These are phyloP conservation scores for Colletotrichum gigasporum DNA, from an alignment of 2,329 filamentous ascomycete species.

Conservation along the genomic window DNA sequence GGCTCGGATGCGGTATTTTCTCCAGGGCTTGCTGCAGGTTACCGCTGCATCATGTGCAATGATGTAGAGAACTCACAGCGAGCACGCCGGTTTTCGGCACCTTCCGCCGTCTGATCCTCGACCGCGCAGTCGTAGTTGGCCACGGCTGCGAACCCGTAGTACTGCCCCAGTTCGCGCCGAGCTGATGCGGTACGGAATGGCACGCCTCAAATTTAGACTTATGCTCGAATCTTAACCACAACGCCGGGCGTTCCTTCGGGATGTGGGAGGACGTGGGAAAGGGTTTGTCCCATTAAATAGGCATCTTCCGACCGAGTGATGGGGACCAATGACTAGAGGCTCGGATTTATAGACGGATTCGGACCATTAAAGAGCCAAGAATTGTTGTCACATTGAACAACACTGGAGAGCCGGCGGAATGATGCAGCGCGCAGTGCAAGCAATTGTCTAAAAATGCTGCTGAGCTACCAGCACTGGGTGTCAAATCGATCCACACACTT, in stretches of 20 bases:
- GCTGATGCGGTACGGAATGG: background rate
- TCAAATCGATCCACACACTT: too few species aligned
- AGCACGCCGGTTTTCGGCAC: background rate
- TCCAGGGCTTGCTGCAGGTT: constrained; percentile 1
- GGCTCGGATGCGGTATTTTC: constrained; percentile 23
- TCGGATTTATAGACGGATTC: too few species aligned
- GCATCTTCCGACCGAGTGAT: background rate
- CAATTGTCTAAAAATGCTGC: too few species aligned
- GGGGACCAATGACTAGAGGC: too few species aligned
- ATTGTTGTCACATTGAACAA: too few species aligned
- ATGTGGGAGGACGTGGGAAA: background rate
- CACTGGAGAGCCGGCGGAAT: too few species aligned
- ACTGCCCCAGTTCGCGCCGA: background rate
- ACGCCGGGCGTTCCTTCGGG: background rate
- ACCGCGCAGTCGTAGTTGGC: background rate
- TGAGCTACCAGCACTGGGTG: too few species aligned
- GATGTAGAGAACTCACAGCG: background rate
- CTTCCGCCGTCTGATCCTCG: background rate
- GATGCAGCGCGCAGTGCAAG: too few species aligned
- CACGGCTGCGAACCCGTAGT: background rate
- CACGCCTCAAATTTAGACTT: background rate
- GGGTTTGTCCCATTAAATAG: background rate
- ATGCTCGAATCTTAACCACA: constrained; percentile 1
- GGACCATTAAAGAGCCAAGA: too few species aligned
- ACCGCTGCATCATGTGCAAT: constrained; percentile 13